Conservation (phyloP, 2,329 filamentous ascomycete species). For the Pseudogymnoascus verrucosus region DNA sequence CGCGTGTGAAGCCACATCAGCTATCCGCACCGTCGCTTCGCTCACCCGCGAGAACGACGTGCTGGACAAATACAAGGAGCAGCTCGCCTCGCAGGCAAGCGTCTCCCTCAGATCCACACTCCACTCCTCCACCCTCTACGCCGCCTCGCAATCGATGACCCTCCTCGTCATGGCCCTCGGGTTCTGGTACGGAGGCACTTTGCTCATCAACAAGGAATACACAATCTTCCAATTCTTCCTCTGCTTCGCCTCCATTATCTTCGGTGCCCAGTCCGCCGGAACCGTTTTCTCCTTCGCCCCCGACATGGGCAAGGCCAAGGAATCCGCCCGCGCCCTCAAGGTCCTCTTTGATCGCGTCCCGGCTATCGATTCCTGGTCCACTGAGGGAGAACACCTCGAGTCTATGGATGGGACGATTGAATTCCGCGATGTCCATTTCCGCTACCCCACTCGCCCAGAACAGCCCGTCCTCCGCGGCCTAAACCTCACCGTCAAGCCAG, state of each 20-base stretch:
- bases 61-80: constrained; percentile 58
- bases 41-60: constrained; percentile 83
- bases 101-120: constrained; percentile 65
- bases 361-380: constrained; percentile 72
- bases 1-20: constrained; percentile 87
- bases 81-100: constrained; percentile 58
- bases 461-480: constrained; percentile 86
- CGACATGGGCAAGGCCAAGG: constrained; percentile 87
- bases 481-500: constrained; percentile 64
- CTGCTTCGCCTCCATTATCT: constrained; percentile 80
- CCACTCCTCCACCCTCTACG: constrained; percentile 72
- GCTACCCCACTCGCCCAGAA: constrained; percentile 84
- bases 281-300: constrained; percentile 84
- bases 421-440: constrained; percentile 88
- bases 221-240: constrained; percentile 83
- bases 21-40: constrained; percentile 87
- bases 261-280: constrained; percentile 85
- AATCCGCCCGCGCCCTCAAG: constrained; percentile 74
- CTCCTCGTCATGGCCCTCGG: constrained; percentile 80
- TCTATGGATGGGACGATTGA: constrained; percentile 71
- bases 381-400: constrained; percentile 55
- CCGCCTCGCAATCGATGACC: constrained; percentile 72
- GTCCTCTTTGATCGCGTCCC: constrained; percentile 76
- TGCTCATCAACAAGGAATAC: constrained; percentile 66
- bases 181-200: constrained; percentile 84